Evolutionary conservation across 225 moss, liverwort and hornwort genomes (phyloP).

Genomic region (Pseudisothecium myosuroides): DNA sequence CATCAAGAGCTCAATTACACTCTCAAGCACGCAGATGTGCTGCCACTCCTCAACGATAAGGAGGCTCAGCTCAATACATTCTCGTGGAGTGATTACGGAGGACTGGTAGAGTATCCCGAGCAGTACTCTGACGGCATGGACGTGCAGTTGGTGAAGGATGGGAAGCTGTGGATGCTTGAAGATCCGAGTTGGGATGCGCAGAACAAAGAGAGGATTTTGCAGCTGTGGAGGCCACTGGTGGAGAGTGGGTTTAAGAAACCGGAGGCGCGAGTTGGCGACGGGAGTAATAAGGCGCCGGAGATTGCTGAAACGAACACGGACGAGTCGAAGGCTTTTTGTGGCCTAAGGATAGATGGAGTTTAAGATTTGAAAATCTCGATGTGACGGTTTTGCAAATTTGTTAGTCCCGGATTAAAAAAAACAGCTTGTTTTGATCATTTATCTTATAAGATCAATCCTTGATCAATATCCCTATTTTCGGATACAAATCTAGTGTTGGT

Average conservation of each 20-base stretch:
- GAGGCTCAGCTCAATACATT: too few species aligned
- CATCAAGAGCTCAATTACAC: neutral
- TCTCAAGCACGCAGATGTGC: neutral
- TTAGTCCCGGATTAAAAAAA: too few species aligned
- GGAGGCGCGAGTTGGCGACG: too few species aligned
- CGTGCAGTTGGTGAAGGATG: neutral
- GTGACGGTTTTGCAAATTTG: too few species aligned
- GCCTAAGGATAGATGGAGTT: neutral
- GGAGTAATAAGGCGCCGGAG: too few species aligned
- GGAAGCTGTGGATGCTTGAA: neutral
- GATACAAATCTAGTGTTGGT: too few species aligned
- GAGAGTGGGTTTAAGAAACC: neutral
- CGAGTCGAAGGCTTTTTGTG: neutral
- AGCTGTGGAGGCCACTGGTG: neutral
- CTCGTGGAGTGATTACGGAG: neutral
- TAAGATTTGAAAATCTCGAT: neutral
- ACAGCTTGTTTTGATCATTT: too few species aligned
- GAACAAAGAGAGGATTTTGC: neutral
- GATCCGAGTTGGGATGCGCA: neutral
- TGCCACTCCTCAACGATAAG: neutral
- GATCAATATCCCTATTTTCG: too few species aligned
- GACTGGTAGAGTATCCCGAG: neutral
- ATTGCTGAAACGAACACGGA: neutral
- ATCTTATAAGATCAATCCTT: too few species aligned
- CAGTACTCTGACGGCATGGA: fast-evolving